Percentiles rank a stretch among this genome's conserved stretches.
phyloP scores from a whole-genome alignment of 805 yeast species.

The Dipodascopsis tothii region DNA sequence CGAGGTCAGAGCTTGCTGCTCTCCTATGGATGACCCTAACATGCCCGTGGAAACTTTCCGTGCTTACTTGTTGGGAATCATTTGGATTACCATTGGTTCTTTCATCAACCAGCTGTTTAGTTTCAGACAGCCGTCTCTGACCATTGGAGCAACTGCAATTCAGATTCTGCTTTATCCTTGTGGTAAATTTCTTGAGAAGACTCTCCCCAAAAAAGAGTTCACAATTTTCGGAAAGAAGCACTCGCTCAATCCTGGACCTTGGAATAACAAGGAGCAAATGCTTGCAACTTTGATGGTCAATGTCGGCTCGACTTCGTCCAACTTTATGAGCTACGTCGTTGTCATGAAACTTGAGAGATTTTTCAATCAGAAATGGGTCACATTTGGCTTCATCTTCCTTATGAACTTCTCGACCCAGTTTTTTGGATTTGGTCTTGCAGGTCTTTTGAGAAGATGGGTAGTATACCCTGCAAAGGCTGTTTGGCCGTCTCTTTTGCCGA shows the following conservation, averaged over 20 bases:
- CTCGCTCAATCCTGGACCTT: constrained; percentile 53
- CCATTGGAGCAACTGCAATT: constrained; percentile 53
- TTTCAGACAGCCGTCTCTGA: constrained; percentile 49
- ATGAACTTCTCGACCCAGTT: constrained; percentile 51
- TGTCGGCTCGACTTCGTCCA: constrained; percentile 8
- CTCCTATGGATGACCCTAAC: constrained; percentile 46
- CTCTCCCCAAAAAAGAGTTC: constrained; percentile 13
- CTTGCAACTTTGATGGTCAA: constrained; percentile 39
- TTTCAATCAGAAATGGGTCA: constrained; percentile 27
- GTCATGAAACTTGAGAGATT: constrained; percentile 8
- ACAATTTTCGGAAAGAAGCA: constrained; percentile 31
- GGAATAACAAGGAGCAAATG: constrained; percentile 56
- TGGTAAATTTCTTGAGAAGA: constrained; percentile 35
- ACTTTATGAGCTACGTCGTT: constrained; percentile 11
- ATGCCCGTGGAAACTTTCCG: constrained; percentile 47
- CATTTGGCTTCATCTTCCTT: constrained; percentile 47
- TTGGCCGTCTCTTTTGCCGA: constrained; percentile 49
- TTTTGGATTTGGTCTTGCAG: constrained; percentile 62
- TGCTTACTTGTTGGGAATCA: constrained; percentile 46
- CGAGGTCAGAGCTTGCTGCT: constrained; percentile 60
- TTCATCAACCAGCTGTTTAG: constrained; percentile 54
- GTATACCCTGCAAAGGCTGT: constrained; percentile 52
- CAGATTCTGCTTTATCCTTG: constrained; percentile 59
- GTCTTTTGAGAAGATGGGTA: constrained; percentile 47
- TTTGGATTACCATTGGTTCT: constrained; percentile 51